Evolutionary conservation across 805 yeast genomes (phyloP).

Genomic region (Spathaspora girioi): DNA sequence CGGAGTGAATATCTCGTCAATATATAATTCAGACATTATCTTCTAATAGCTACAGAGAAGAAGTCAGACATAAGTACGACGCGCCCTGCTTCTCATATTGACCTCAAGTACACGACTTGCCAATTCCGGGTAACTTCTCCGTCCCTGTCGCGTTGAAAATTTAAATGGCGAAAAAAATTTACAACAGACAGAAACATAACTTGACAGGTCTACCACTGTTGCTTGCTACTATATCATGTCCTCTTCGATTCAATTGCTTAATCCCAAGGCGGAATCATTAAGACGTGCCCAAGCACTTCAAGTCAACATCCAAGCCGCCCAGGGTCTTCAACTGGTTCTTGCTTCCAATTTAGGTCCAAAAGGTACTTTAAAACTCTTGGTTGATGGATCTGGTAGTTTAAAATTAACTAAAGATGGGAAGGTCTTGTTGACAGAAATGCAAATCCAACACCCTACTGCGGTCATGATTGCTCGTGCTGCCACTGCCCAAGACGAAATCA

Average conservation of each 20-base stretch:
- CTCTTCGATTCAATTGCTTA: conserved; percentile 65
- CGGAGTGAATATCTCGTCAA: conserved; percentile 14
- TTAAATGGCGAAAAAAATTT: neutral
- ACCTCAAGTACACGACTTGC: neutral
- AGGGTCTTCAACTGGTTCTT: conserved; percentile 89
- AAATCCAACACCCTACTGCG: conserved; percentile 60
- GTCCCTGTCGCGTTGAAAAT: neutral
- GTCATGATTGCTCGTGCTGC: conserved; percentile 85
- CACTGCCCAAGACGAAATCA: conserved; percentile 96
- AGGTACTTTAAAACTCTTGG: conserved; percentile 94
- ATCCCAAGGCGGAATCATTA: conserved; percentile 97
- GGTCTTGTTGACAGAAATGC: conserved; percentile 92
- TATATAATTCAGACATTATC: neutral
- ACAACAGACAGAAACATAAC: neutral
- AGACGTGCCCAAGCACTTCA: conserved; percentile 93
- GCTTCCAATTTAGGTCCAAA: conserved; percentile 94
- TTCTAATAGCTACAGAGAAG: neutral
- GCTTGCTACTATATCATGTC: neutral
- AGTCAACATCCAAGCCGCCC: conserved; percentile 94
- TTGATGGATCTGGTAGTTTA: conserved; percentile 94
- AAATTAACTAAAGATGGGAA: conserved; percentile 97
- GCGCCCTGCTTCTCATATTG: no score
- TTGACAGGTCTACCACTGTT: no score
- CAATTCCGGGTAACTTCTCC: neutral
- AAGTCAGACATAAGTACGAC: neutral